Evolutionary conservation across 163 green algal species (phyloP).

Genomic region (Chlorella variabilis): DNA sequence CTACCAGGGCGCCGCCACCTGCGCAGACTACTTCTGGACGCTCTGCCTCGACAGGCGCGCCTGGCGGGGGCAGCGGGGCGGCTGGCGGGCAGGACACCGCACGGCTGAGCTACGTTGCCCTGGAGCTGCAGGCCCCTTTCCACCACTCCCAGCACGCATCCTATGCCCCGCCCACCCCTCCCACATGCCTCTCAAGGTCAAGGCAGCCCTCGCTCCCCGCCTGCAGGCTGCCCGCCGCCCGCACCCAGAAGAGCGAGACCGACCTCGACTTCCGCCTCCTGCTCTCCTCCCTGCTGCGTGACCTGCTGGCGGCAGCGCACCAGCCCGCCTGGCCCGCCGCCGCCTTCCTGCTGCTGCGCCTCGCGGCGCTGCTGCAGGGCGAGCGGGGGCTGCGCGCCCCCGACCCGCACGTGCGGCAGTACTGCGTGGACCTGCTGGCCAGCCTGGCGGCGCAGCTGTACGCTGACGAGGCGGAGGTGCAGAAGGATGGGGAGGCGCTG

Average conservation of each 20-base stretch:
- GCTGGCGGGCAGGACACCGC: no score
- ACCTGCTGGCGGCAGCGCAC: slow-evolving; percentile 66
- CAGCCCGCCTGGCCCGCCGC: slow-evolving; percentile 82
- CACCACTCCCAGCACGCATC: no score
- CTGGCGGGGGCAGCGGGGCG: not conserved
- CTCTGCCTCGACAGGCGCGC: slow-evolving; percentile 60
- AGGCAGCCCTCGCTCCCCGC: no score
- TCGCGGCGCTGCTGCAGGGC: slow-evolving; percentile 56
- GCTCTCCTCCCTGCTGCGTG: slow-evolving; percentile 58
- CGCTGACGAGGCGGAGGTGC: slow-evolving; percentile 16
- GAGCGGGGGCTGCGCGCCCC: slow-evolving; percentile 54
- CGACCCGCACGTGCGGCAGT: slow-evolving; percentile 65
- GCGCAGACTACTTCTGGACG: slow-evolving; percentile 69
- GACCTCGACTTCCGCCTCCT: slow-evolving; percentile 60
- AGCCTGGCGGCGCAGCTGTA: slow-evolving; percentile 50
- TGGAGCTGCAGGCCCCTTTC: no score
- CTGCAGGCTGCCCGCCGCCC: slow-evolving; percentile 58
- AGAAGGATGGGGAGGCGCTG: slow-evolving; percentile 4
- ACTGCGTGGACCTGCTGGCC: slow-evolving; percentile 75
- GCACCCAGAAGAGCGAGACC: slow-evolving; percentile 59
- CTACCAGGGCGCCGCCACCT: slow-evolving; percentile 52
- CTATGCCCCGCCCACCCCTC: no score
- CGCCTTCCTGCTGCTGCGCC: slow-evolving; percentile 66
- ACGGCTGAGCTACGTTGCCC: not conserved
- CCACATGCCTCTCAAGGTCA: no score